Base-by-base conservation (phyloP, 1,284 basidiomycete genomes). In the Ganoderma resinaceum region DNA sequence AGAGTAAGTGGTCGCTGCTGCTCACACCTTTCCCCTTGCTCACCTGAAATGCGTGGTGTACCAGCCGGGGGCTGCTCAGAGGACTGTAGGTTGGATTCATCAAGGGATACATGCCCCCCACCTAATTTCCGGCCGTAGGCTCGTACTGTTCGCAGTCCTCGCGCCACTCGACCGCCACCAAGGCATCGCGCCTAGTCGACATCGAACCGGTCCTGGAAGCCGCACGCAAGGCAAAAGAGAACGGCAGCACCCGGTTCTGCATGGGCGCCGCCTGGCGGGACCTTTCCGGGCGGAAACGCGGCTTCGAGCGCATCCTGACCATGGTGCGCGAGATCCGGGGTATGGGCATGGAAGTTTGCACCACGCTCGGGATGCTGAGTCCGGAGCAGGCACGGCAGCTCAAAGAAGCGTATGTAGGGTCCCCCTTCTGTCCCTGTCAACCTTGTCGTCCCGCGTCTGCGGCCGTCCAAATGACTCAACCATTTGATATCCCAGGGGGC, bases 211-310 rank as follows among this genome's bases (percentile, higher is more conserved):
- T 99, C 12, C 84, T 99, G 33, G 91, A 92, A 78, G 96, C 92
- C 26, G 96, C 97, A 31, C 88, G 95, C 35, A 92, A 94, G 78
- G 97, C 97, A 37, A 99, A 98, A 79, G 96, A 85, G 72, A 99
- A 99, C 77, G 97, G 97, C 38, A 96, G 94, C 78, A 99, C 97
- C 26, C 88, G 97, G 31, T 99, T 99, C 84, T 99, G 97, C 81
- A 99, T 99, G 97, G 97, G 97, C 66, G 97, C 97, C 4, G 97
- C 97, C n/a, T 99, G 97, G 97, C 86, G 97, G 73, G 97, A 98
- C 80, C 88, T 99, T 60, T 91, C 94, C 35, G 97, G 97, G 3
- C 89, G 95, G 72, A 99, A 98, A 82, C 88, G 94, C 62, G 97
- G 97, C 1, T 99, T 99, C 76, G 94, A 98, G 79, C 89, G 91